Conservation (phyloP, 352 stramenopile genomes). For the Chrysophaeum taylorii region DNA sequence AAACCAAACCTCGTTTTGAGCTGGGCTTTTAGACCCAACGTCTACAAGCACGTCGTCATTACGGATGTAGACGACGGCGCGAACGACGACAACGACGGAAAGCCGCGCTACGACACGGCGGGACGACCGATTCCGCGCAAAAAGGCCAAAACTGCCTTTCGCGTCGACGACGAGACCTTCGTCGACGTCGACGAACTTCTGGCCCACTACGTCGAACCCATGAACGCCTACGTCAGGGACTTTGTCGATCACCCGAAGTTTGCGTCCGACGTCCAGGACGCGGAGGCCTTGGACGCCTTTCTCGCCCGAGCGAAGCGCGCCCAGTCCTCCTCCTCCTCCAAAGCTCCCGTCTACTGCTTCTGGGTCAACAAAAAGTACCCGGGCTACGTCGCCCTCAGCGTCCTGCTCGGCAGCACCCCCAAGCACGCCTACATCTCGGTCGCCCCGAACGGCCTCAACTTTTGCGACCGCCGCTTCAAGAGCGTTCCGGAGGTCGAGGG, state of each 20-base stretch:
- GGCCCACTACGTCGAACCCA: conserved; percentile 29
- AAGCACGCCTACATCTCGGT: background rate
- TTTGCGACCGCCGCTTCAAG: background rate
- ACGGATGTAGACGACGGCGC: conserved; percentile 23
- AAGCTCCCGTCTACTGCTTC: conserved; percentile 2
- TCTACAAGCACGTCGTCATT: conserved; percentile 36
- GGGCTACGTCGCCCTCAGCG: background rate
- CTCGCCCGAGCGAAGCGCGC: background rate
- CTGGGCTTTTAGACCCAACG: conserved; percentile 30
- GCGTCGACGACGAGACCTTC: conserved; percentile 31
- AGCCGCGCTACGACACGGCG: background rate
- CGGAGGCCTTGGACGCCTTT: background rate
- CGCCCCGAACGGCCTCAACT: background rate
- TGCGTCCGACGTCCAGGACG: background rate
- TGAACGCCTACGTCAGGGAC: conserved; percentile 30
- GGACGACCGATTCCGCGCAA: background rate
- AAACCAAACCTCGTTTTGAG: conserved; percentile 27
- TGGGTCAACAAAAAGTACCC: conserved; percentile 2
- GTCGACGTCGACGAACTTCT: conserved; percentile 38
- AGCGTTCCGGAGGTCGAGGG: background rate
- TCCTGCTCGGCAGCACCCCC: background rate
- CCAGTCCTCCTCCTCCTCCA: background rate
- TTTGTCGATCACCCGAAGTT: conserved; percentile 24
- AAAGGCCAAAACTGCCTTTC: background rate
- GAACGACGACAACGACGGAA: background rate